These are phyloP conservation scores for Hypoxylon sp. DNA, from an alignment of 2,329 filamentous ascomycete species.

Conservation along the genomic window DNA sequence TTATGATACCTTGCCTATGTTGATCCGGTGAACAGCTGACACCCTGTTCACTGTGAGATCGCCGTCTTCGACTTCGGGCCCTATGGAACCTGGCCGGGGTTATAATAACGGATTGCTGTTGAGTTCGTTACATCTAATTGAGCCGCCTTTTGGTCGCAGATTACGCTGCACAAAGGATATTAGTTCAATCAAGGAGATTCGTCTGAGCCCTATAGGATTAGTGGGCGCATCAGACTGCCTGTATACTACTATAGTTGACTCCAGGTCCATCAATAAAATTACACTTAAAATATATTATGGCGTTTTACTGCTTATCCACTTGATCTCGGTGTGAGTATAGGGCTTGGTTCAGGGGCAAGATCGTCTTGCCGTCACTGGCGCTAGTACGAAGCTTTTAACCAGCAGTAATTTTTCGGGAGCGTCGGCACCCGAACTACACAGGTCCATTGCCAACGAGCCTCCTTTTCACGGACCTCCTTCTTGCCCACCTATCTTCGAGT, in stretches of 20 bases:
- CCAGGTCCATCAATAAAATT: constrained; percentile 6
- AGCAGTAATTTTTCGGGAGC: background rate
- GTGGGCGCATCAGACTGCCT: background rate
- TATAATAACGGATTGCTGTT: constrained; percentile 11
- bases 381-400: background rate
- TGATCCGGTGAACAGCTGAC: background rate
- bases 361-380: background rate
- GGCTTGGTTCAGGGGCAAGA: background rate
- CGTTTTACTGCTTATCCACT: background rate
- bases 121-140: background rate
- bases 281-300: background rate
- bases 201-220: background rate
- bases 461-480: background rate
- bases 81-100: background rate
- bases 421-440: background rate
- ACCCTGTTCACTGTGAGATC: background rate
- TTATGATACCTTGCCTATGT: background rate
- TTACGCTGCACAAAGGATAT: background rate
- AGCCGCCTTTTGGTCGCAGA: background rate
- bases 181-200: background rate
- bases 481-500: background rate
- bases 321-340: background rate
- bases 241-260: background rate
- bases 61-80: background rate
- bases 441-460: background rate